These are phyloP conservation scores for Gossypium davidsonii DNA, from an alignment of 441 rosid genomes.

Conservation along the genomic window DNA sequence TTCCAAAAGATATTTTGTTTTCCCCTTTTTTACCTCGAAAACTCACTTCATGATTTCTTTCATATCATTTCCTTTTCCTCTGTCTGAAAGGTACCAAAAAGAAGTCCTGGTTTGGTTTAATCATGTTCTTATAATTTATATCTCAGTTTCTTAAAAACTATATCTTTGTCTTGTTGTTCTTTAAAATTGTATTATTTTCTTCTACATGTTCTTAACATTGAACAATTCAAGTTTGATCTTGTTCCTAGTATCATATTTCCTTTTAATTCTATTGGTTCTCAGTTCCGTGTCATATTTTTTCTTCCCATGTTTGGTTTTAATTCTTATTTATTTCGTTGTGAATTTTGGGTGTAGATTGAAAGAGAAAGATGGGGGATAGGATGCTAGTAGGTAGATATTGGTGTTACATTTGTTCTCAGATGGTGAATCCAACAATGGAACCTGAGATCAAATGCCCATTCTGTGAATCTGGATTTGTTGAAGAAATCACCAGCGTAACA, in stretches of 20 bases:
- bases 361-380: conserved; percentile 35
- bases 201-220: not conserved
- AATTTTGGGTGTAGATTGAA: conserved; percentile 1
- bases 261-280: not conserved
- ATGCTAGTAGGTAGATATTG: conserved; percentile 32
- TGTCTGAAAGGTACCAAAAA: conserved; percentile 3
- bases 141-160: not conserved
- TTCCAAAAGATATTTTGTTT: not conserved
- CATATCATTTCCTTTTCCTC: conserved; percentile 5
- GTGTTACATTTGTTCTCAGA: conserved; percentile 41
- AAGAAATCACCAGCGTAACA: conserved; percentile 27
- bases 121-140: not conserved
- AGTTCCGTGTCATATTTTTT: not conserved
- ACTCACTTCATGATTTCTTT: not conserved
- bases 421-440: conserved; percentile 34
- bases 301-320: not conserved
- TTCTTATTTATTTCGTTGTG: not conserved
- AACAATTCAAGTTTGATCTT: not conserved
- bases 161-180: not conserved
- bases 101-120: not conserved
- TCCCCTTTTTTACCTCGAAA: not conserved
- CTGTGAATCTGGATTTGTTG: conserved; percentile 46
- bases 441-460: conserved; percentile 44
- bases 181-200: not conserved
- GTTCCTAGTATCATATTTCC: not conserved